Evolutionary conservation across 2,329 filamentous ascomycete species (phyloP).

Genomic region (Alternaria alternata): DNA sequence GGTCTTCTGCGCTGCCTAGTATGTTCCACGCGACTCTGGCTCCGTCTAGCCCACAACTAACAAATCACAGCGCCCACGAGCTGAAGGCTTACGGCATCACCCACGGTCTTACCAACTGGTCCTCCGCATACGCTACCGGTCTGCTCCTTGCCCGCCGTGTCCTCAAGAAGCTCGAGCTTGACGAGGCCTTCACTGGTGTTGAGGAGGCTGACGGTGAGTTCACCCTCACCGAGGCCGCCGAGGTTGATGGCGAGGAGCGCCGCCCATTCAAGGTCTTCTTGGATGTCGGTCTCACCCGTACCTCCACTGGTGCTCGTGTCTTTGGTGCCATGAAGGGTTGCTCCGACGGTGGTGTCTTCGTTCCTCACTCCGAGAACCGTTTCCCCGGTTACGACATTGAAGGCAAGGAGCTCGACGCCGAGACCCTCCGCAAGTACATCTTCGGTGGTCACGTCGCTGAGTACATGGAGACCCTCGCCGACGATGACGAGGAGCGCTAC

Average conservation of each 20-base stretch:
- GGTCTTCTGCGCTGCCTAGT: constrained; percentile 70
- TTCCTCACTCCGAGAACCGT: constrained; percentile 99
- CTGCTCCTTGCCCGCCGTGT: constrained; percentile 96
- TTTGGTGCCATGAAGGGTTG: constrained; percentile 99
- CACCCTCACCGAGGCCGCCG: constrained; percentile 91
- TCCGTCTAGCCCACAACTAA: constrained; percentile 10
- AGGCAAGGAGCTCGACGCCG: constrained; percentile 95
- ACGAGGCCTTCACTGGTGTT: constrained; percentile 91
- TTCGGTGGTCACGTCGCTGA: constrained; percentile 97
- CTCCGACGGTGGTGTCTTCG: constrained; percentile 94
- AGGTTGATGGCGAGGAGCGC: constrained; percentile 87
- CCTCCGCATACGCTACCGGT: constrained; percentile 94
- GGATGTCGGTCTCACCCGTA: constrained; percentile 96
- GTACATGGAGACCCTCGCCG: constrained; percentile 99
- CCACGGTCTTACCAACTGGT: constrained; percentile 99
- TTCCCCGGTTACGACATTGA: constrained; percentile 99
- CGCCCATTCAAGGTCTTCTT: constrained; percentile 99
- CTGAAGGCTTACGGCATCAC: constrained; percentile 96
- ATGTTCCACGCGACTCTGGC: constrained; percentile 12
- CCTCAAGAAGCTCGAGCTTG: constrained; percentile 95
- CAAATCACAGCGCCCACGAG: constrained; percentile 74
- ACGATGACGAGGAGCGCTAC: constrained; percentile 99
- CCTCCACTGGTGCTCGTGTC: constrained; percentile 97
- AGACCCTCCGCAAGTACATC: constrained; percentile 99
- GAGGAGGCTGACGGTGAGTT: constrained; percentile 98